Evolutionary conservation across 1,139 yeast species (phyloP).

Genomic region (Scheffersomyces lignicola): DNA sequence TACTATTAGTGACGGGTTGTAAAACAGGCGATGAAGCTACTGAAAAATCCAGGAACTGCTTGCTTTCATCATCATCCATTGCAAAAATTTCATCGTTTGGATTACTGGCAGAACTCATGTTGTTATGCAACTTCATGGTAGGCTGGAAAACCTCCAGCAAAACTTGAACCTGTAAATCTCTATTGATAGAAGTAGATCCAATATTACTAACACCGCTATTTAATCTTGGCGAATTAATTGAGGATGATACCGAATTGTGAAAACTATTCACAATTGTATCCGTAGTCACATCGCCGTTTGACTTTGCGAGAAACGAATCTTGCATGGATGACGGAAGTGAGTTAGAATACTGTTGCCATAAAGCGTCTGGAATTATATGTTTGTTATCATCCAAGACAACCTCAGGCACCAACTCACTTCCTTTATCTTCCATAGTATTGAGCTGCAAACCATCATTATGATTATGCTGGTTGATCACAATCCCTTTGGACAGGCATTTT

Average conservation of each 20-base stretch:
- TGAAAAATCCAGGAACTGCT: constrained; percentile 3
- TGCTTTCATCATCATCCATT: constrained; percentile 8
- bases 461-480: constrained; percentile 1
- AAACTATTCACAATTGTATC: background rate
- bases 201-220: constrained; percentile 8
- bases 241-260: constrained; percentile 10
- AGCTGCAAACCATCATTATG: background rate
- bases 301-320: constrained; percentile 3
- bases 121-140: constrained; percentile 9
- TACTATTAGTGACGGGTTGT: background rate
- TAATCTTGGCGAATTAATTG: constrained; percentile 12
- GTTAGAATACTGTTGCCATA: constrained; percentile 63
- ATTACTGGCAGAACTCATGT: constrained; percentile 1
- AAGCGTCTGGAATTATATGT: constrained; percentile 81
- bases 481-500: constrained; percentile 1
- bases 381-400: constrained; percentile 85
- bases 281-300: background rate
- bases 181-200: constrained; percentile 39
- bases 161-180: constrained; percentile 40
- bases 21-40: constrained; percentile 6
- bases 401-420: constrained; percentile 53
- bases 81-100: constrained; percentile 7
- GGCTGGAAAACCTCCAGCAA: constrained; percentile 42
- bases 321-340: constrained; percentile 51
- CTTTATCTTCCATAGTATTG: background rate